A percentile compares a stretch with the other conserved stretches of the same genome.
phyloP scores from a whole-genome alignment of 1,139 yeast genomes.

The Pichia sp. region DNA sequence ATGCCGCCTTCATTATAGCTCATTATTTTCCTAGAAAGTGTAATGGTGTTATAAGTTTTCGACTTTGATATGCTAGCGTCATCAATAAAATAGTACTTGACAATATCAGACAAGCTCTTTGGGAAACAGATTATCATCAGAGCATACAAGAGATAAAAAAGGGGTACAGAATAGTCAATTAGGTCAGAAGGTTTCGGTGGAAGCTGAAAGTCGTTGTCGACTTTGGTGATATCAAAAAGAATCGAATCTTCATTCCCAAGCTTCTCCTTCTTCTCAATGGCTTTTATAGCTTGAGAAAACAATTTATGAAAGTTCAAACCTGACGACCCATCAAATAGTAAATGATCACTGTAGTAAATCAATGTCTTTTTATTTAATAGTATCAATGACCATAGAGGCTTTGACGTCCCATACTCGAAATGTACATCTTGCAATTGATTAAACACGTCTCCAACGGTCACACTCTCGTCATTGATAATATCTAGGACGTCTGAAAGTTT shows the following conservation, averaged over 20 bases:
- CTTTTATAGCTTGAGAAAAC: conserved; percentile 20
- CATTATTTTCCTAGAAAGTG: conserved; percentile 8
- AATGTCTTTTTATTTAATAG: conserved; percentile 21
- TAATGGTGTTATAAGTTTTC: conserved; percentile 11
- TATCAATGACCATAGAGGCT: conserved; percentile 19
- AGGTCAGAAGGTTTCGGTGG: conserved; percentile 16
- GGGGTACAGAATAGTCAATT: conserved; percentile 16
- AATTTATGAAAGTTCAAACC: conserved; percentile 36
- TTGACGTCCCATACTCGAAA: conserved; percentile 9
- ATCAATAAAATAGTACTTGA: conserved; percentile 15
- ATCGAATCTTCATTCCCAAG: neutral
- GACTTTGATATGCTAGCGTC: conserved; percentile 7
- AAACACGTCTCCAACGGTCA: conserved; percentile 4
- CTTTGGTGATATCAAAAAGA: conserved; percentile 6
- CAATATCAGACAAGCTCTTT: neutral
- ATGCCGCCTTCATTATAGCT: neutral
- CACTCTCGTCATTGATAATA: conserved; percentile 6
- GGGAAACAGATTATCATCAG: conserved; percentile 14
- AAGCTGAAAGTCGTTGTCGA: conserved; percentile 2
- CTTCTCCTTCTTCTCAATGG: neutral
- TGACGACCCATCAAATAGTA: conserved; percentile 38
- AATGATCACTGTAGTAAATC: conserved; percentile 35
- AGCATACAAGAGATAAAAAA: conserved; percentile 10
- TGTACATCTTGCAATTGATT: conserved; percentile 6
- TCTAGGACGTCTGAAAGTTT: conserved; percentile 12